phyloP scores from a whole-genome alignment of 192 early-diverging fungal species.

The Funneliformis mosseae region DNA sequence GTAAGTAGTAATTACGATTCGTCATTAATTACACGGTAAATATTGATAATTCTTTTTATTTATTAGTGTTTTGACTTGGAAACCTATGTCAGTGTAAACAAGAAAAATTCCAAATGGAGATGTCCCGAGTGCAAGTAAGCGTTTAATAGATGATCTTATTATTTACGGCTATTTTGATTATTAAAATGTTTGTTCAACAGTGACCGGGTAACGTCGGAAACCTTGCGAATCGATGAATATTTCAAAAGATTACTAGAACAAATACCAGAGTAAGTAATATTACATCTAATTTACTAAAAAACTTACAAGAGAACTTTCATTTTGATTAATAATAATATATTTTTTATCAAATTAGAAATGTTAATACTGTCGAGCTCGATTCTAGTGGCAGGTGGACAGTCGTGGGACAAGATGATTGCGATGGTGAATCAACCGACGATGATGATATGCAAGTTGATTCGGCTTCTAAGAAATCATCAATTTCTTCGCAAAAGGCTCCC shows the following conservation, averaged over 20 bases:
- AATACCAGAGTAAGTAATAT: background rate
- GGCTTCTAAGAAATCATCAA: background rate
- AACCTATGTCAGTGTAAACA: background rate
- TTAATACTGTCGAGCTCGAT: background rate
- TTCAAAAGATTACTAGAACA: background rate
- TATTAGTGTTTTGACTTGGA: background rate
- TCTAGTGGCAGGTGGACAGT: background rate
- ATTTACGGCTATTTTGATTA: background rate
- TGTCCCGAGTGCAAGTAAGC: conserved; percentile 11
- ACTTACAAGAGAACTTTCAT: background rate
- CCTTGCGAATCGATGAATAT: conserved; percentile 4
- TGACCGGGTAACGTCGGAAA: background rate
- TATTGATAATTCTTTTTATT: background rate
- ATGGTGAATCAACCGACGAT: background rate
- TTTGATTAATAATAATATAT: background rate
- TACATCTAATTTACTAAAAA: background rate
- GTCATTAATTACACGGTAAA: background rate
- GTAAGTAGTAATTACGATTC: background rate
- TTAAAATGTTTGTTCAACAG: background rate
- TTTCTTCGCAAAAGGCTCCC: background rate
- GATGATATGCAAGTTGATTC: background rate
- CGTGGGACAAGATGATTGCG: background rate
- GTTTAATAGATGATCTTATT: background rate
- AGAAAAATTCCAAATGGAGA: background rate
- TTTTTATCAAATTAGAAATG: background rate